Evolutionary conservation across 345 rosid species (phyloP), one percentile per base, ranked within the genome.

Genomic region (Alliaria petiolata): DNA sequence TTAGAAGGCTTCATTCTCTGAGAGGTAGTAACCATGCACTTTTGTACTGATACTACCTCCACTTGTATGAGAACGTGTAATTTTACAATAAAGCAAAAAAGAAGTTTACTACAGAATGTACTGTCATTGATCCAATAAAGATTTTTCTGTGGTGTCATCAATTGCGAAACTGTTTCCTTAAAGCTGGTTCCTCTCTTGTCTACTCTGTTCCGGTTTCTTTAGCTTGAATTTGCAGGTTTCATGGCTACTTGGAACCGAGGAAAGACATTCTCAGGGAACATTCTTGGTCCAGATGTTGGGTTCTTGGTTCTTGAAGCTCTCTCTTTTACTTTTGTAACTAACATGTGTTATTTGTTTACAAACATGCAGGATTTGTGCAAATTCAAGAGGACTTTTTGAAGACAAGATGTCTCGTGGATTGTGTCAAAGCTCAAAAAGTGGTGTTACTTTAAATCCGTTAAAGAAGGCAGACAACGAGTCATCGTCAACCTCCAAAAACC

Each of bases 231-330:
- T 55, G 51, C 77, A 46, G 58, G 71, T 65, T 65, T 65, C 67
- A 38, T 74, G 78, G 67, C 60, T 66, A 30, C 72, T 47, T 31
- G 66, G 44, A 74, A 19, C 53, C 38, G 65, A 36, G 51, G 25
- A 63, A 65, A 65, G 52, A 73, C 60, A 73, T 73, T 65, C 19
- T 14, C 36, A 50, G 78, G 78, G 78, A 67, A 74, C 78, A 75
- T 67, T 52, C 78, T 67, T 75, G 78, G 78, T 67, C 62, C 33
- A 58, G 68, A 60, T 67, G 78, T 59, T 59, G 60, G 52, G 36
- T 56, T 65, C 72, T 65, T 49, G 72, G 67, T 66, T 65, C 57
- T 65, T 62, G 77, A 73, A 65, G 44, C 71, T 57, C 53, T 42
- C 16, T 40, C 66, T 66, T 36, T 46, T 25, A 28, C 50, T 52